Evolutionary conservation across 345 rosid species (phyloP).

Genomic region (Eucalyptus rudis): DNA sequence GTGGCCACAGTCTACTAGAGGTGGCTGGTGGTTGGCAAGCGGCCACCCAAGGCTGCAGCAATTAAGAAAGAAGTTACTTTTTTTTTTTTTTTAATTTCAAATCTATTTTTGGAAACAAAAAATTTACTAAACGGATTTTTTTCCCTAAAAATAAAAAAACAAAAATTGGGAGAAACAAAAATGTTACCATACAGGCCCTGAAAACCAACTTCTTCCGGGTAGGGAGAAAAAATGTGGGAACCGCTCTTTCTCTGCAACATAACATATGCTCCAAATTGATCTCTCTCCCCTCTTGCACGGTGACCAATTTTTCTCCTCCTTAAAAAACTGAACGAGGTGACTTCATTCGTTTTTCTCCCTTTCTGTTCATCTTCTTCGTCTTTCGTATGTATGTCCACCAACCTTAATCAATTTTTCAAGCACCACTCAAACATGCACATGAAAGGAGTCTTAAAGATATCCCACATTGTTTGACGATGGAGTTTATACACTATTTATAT

Average conservation of each 20-base stretch:
- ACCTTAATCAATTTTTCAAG: not conserved
- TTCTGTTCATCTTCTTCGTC: not conserved
- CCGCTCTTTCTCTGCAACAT: not conserved
- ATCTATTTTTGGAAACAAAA: rapidly evolving
- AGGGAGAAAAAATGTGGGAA: not conserved
- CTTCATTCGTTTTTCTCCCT: not conserved
- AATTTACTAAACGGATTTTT: too few species aligned
- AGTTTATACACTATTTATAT: too few species aligned
- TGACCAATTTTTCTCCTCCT: not conserved
- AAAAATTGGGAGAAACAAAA: too few species aligned
- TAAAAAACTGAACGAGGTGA: not conserved
- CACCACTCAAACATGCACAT: not conserved
- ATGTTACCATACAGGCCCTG: too few species aligned
- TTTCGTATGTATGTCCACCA: not conserved
- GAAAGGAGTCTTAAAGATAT: not conserved
- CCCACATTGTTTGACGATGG: rapidly evolving
- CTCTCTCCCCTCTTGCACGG: not conserved
- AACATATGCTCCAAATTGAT: too few species aligned
- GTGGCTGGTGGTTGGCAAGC: too few species aligned
- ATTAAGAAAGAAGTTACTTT: too few species aligned
- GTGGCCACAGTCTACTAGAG: rapidly evolving
- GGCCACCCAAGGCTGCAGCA: too few species aligned
- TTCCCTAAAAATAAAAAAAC: too few species aligned
- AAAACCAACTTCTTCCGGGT: not conserved
- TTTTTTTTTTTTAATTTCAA: too few species aligned